Percentiles rank a stretch among this genome's conserved stretches.
These are phyloP conservation scores for Nicotiana paniculata DNA, from an alignment of 257 asterid genomes.

Conservation along the genomic window DNA sequence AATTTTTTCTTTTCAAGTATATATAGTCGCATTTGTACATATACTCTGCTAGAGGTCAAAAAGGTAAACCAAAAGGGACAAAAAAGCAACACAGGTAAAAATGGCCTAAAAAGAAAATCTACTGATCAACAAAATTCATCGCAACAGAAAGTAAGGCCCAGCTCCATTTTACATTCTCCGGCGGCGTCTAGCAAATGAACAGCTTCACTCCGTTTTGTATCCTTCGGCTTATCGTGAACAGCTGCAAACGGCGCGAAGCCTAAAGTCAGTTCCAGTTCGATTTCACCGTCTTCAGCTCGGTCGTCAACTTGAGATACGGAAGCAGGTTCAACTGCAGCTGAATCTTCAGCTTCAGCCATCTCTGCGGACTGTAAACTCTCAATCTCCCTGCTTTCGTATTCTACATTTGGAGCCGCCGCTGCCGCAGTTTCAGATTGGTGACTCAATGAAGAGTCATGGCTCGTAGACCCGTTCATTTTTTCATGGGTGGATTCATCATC, in stretches of 20 bases:
- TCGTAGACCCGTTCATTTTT: conserved; percentile 44
- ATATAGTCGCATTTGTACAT: neutral
- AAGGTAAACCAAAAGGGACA: neutral
- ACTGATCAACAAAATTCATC: conserved; percentile 31
- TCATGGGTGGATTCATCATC: conserved; percentile 21
- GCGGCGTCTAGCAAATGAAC: conserved; percentile 13
- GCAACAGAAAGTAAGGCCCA: conserved; percentile 33
- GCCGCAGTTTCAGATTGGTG: conserved; percentile 43
- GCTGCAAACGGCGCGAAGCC: conserved; percentile 38
- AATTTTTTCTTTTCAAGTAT: no score
- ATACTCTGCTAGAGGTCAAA: neutral
- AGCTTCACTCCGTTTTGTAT: conserved; percentile 1
- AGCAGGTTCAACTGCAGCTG: conserved; percentile 8
- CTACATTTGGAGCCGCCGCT: conserved; percentile 17
- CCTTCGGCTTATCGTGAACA: conserved; percentile 15
- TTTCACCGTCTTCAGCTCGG: conserved; percentile 26
- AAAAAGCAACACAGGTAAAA: neutral
- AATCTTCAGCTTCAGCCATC: conserved; percentile 21
- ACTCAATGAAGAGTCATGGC: conserved; percentile 69
- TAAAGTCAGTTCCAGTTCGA: conserved; percentile 60
- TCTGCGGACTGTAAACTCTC: conserved; percentile 35
- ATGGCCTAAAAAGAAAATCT: neutral
- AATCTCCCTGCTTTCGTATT: conserved; percentile 21
- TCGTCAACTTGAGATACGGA: no score
- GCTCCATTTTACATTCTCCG: conserved; percentile 42